phyloP scores from a whole-genome alignment of 1,139 yeast genomes.

The Yamadazyma epiphylla region DNA sequence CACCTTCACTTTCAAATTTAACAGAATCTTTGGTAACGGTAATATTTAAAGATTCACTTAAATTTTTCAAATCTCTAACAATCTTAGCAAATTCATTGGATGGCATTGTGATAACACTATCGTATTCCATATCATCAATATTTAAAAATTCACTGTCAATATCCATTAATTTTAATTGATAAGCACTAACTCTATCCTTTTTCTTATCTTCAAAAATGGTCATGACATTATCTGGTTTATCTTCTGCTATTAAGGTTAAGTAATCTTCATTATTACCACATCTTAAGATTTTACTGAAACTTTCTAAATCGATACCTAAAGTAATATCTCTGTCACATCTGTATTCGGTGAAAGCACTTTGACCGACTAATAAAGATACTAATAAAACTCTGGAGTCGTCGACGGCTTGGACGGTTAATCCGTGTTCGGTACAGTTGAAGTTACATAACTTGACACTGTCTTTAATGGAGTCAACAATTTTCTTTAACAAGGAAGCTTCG shows the following conservation, averaged over 20 bases:
- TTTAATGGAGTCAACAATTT: slow-evolving; percentile 87
- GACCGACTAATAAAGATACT: slow-evolving; percentile 83
- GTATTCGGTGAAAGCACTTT: slow-evolving; percentile 87
- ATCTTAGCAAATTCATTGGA: slow-evolving; percentile 84
- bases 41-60: slow-evolving; percentile 84
- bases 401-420: slow-evolving; percentile 94
- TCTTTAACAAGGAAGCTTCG: slow-evolving; percentile 87
- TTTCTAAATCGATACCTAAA: slow-evolving; percentile 84
- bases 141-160: slow-evolving; percentile 92
- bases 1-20: slow-evolving; percentile 89
- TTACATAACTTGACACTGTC: slow-evolving; percentile 93
- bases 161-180: slow-evolving; percentile 89
- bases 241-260: slow-evolving; percentile 87
- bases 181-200: slow-evolving; percentile 91
- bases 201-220: slow-evolving; percentile 86
- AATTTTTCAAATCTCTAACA: slow-evolving; percentile 80
- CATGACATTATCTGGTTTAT: slow-evolving; percentile 77
- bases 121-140: slow-evolving; percentile 92
- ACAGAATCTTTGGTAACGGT: slow-evolving; percentile 90
- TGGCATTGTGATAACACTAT: slow-evolving; percentile 84
- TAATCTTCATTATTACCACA: slow-evolving; percentile 91
- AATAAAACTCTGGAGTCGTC: slow-evolving; percentile 95
- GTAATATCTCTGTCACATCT: slow-evolving; percentile 95
- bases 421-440: slow-evolving; percentile 93
- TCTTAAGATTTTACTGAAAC: slow-evolving; percentile 81